These are phyloP conservation scores for Elaphomyces granulatus DNA, from an alignment of 495 filamentous ascomycete genomes.

Conservation along the genomic window DNA sequence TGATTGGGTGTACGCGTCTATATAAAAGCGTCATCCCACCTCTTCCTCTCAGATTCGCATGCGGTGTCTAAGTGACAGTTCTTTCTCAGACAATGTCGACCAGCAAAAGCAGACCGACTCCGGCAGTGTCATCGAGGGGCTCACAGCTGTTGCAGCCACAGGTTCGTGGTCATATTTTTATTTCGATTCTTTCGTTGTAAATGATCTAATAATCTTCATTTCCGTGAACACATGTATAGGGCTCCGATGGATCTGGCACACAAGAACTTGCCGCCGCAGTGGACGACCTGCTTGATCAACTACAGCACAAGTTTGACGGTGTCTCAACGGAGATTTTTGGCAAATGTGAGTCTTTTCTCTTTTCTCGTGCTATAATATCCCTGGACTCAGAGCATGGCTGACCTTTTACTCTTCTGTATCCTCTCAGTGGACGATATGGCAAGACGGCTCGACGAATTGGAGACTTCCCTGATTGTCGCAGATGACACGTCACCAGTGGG, in stretches of 20 bases:
- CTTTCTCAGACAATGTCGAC: no score
- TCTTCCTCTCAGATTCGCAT: no score
- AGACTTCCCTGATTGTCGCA: conserved; percentile 39
- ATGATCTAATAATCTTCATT: no score
- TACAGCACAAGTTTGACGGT: conserved; percentile 70
- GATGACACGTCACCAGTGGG: conserved; percentile 5
- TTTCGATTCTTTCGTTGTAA: background rate
- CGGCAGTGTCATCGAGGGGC: background rate
- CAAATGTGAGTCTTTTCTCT: conserved; percentile 50
- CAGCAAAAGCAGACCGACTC: background rate
- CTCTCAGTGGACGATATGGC: conserved; percentile 95
- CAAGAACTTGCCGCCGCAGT: conserved; percentile 62
- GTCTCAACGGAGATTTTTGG: conserved; percentile 74
- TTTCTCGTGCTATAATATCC: background rate
- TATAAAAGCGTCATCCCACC: no score
- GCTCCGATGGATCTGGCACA: conserved; percentile 15
- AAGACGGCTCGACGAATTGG: conserved; percentile 71
- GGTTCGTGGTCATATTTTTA: background rate
- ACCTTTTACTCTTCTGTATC: no score
- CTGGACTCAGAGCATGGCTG: no score
- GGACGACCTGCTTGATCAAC: conserved; percentile 69
- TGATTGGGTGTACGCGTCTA: no score
- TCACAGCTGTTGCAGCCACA: background rate
- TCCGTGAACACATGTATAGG: no score
- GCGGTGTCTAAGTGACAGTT: no score